phyloP scores from a whole-genome alignment of 164 flowering plant genomes.

The Magnolia kwangsiensis region DNA sequence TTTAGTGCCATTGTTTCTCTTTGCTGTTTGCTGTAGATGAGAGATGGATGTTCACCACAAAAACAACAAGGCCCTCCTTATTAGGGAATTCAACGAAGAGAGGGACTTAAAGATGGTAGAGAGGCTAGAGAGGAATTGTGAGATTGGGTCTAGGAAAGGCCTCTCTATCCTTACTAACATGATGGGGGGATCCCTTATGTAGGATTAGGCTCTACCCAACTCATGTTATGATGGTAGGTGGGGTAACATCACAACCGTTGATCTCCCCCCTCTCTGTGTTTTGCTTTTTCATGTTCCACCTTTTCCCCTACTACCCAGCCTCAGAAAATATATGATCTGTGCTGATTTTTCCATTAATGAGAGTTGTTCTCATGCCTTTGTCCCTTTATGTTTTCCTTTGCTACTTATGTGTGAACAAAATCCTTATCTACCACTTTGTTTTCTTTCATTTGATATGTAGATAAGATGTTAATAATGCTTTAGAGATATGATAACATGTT shows the following conservation, averaged over 20 bases:
- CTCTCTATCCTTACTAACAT: conserved; percentile 40
- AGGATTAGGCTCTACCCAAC: conserved; percentile 45
- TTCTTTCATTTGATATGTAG: background rate
- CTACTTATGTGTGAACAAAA: conserved; percentile 2
- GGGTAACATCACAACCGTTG: conserved; percentile 3
- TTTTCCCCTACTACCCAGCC: background rate
- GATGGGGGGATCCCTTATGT: conserved; percentile 47
- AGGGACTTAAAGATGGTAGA: conserved; percentile 43
- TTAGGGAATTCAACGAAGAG: conserved; percentile 47
- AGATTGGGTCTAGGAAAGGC: conserved; percentile 35
- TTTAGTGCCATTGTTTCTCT: background rate
- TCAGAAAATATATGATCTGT: background rate
- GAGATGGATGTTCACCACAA: conserved; percentile 19
- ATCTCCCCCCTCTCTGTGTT: background rate
- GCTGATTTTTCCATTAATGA: background rate
- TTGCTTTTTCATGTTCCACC: background rate
- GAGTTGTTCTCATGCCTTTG: conserved; percentile 7
- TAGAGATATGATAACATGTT: conserved; percentile 1
- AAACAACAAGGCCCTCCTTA: conserved; percentile 20
- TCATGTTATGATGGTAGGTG: conserved; percentile 53
- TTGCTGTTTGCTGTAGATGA: background rate
- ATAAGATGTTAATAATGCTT: background rate
- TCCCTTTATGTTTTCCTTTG: conserved; percentile 5
- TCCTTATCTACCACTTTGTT: background rate
- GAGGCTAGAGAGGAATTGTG: conserved; percentile 48